Base-by-base conservation (phyloP, 768 basidiomycete species). In the Psilocybe subaeruginosa region DNA sequence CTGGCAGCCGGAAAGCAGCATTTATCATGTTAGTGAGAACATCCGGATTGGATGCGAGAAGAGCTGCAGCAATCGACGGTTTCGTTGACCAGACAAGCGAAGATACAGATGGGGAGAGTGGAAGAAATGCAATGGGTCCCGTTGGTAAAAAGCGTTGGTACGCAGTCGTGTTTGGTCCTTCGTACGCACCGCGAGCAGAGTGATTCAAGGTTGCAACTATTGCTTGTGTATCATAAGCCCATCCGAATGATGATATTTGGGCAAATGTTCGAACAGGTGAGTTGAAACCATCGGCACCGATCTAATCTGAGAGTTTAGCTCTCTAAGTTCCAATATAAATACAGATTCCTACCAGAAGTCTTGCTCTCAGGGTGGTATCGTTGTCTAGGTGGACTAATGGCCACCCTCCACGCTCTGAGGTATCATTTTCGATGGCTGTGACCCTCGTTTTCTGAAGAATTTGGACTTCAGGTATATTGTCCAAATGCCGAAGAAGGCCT, bases 101-200 rank as follows among this genome's bases (percentile, higher is more conserved):
- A 8, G 95, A 93, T 2, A 80, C 78, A 0, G 87, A 90, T 0
- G 85, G 77, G 1, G 90, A 90, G 46, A 98, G 82, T 0, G 97
- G 97, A 19, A 99, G 83, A 78, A 97, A 99, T 0, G 96, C 96
- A 46, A 99, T 90, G 2, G 97, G 97, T 0, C 97, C 97, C 4
- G 95, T 95, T 2, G 95, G 91, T 17, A 99, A 84, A 79, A 98
- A 98, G 19, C 96, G 83, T 73, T 99, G 97, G 75, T 91, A 99
- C 0, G 94, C 96, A 0, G 88, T 92, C 5, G 85, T 87, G 68
- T 93, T 93, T 8, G 84, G 84, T 8, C 76, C 76, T 70, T 88
- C 82, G 66, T 86, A 86, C 31, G 83, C 76, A 11, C 82, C 79
- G 19, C 88, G 83, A 1, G 92, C 85, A 16, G 82, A 75, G 71